phyloP scores from a whole-genome alignment of 2,329 filamentous ascomycete genomes.

The Pseudogymnoascus sp. region DNA sequence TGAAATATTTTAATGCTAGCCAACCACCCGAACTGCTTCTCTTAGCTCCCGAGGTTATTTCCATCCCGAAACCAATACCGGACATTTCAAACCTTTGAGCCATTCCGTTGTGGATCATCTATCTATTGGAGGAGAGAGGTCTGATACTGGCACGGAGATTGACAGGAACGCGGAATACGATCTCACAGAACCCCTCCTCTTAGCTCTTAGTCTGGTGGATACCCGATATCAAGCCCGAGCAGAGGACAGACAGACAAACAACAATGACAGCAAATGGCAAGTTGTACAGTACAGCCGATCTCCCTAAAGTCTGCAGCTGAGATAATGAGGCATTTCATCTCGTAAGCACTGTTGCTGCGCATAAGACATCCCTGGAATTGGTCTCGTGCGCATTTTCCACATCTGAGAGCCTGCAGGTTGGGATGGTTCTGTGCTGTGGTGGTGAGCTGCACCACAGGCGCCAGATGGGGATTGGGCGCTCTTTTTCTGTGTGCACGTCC shows the following conservation, averaged over 20 bases:
- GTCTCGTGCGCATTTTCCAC: slow-evolving; percentile 3
- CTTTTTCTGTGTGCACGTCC: background rate
- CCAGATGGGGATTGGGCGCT: background rate
- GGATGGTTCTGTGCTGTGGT: background rate
- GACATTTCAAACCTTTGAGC: background rate
- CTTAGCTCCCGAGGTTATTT: background rate
- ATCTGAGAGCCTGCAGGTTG: background rate
- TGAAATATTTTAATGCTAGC: too few relatives aligned
- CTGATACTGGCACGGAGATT: background rate
- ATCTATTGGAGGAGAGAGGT: background rate
- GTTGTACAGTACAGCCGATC: background rate
- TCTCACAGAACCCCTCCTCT: background rate
- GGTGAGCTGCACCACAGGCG: background rate
- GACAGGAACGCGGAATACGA: background rate
- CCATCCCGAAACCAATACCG: background rate
- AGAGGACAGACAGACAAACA: background rate
- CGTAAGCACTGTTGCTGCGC: background rate
- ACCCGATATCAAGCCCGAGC: background rate
- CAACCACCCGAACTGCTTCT: background rate
- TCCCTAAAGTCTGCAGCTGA: background rate
- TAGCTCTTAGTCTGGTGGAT: background rate
- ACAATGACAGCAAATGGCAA: background rate
- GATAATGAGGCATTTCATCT: slow-evolving; percentile 6
- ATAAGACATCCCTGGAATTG: background rate
- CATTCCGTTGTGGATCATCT: background rate